phyloP scores from a whole-genome alignment of 148 eudicot genomes.

The Rhododendron griersonianum region DNA sequence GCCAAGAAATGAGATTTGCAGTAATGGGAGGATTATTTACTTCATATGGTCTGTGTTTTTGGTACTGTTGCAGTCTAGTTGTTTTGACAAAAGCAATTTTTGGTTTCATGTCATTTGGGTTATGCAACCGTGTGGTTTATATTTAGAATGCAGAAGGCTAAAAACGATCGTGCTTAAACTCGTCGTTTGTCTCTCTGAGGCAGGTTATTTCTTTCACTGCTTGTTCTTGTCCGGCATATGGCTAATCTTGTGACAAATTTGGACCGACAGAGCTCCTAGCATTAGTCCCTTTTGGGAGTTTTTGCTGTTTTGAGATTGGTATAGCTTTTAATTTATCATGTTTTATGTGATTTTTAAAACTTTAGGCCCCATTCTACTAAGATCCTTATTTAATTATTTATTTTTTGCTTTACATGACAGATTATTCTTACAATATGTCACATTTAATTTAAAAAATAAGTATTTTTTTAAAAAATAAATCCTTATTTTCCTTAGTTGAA shows the following conservation, averaged over 20 bases:
- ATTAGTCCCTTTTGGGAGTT: neutral
- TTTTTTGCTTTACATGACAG: too few species aligned
- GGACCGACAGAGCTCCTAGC: neutral
- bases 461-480: too few species aligned
- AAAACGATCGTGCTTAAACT: neutral
- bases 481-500: too few species aligned
- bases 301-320: neutral
- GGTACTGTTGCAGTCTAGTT: neutral
- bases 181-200: neutral
- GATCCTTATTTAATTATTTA: too few species aligned
- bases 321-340: too few species aligned
- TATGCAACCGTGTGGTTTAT: neutral
- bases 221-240: neutral
- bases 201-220: neutral
- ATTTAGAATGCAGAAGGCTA: neutral
- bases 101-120: neutral
- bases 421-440: too few species aligned
- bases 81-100: neutral
- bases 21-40: slow-evolving; percentile 24
- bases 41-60: neutral
- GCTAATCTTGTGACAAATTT: neutral
- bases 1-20: slow-evolving; percentile 55
- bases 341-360: too few species aligned
- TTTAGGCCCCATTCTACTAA: too few species aligned
- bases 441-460: too few species aligned